Base-by-base conservation (phyloP, 2,329 filamentous ascomycete species). In the Gaeumannomyces tritici region DNA sequence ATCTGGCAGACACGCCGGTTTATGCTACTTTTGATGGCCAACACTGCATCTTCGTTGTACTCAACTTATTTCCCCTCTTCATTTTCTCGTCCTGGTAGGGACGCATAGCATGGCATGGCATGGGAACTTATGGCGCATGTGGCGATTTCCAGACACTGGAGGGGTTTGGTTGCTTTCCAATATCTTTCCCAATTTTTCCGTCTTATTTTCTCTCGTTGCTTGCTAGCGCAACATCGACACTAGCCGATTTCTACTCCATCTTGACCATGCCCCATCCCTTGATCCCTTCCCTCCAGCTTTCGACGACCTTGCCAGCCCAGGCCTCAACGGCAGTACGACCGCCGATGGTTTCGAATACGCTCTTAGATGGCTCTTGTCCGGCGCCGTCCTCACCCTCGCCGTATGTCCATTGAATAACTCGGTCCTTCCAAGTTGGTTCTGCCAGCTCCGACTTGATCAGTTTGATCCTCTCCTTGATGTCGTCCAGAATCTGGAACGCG, bases 241-340 rank as follows among this genome's bases (percentile, higher is more conserved):
- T 3, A 35, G 15, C 18, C 35, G 35, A 15, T 55, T 18, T 27
- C 55, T 63, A 67, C 63, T 76, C 75, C 65, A 73, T 70, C 65
- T 70, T 73, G 3, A 76, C 71, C 59, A 67, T 66, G 21, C 66
- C 65, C 73, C 75, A 75, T 42, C 76, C 75, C 63, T 71, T 73
- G 3, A 76, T 69, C 5, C 71, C 70, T 57, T 76, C 72, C 59
- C 71, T 67, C 76, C 76, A 78, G 59, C 72, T 74, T 31, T 74
- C 70, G 27, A 74, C 65, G n/a, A 77, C 66, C 27, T 63, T 63
- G 1, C 69, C 70, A 8, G 70, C 70, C 75, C 75, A 77, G 55
- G 71, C 67, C 64, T 75, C 73, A 13, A 71, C 70, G 3, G 62
- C 68, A 1, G 61, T 65, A 42, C 64, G 62, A 0, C 72, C 72